Percentiles rank a stretch among this genome's conserved stretches.
Evolutionary conservation across 2,329 filamentous ascomycete species (phyloP).

Genomic region (Cladosporium sp.): DNA sequence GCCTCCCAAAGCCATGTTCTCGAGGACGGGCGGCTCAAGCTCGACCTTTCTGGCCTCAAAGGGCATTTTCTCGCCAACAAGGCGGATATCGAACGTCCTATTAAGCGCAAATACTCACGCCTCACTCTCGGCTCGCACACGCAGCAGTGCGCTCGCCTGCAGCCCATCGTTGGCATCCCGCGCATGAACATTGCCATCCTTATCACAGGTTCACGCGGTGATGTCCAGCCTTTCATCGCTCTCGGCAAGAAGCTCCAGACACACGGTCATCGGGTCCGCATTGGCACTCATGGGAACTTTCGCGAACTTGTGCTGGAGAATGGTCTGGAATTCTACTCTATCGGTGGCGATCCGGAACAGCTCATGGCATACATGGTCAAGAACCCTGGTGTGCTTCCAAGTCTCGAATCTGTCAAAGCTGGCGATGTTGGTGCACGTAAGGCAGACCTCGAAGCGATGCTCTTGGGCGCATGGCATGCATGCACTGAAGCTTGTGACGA

Average conservation of each 20-base stretch:
- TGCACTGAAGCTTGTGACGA: slow-evolving; percentile 52
- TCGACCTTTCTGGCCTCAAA: slow-evolving; percentile 3
- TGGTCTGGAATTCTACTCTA: slow-evolving; percentile 70
- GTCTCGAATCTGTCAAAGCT: slow-evolving; percentile 20
- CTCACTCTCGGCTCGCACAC: slow-evolving; percentile 1
- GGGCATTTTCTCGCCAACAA: not conserved
- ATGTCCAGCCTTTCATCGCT: slow-evolving; percentile 72
- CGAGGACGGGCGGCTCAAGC: not conserved
- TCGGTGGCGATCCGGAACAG: slow-evolving; percentile 69
- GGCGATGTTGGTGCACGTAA: slow-evolving; percentile 25
- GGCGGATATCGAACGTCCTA: not conserved
- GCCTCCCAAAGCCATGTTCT: not conserved
- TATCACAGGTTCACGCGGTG: slow-evolving; percentile 69
- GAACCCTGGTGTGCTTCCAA: slow-evolving; percentile 30
- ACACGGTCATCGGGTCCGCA: slow-evolving; percentile 66
- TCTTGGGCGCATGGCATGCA: slow-evolving; percentile 27
- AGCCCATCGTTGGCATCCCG: slow-evolving; percentile 3
- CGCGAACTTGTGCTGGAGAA: slow-evolving; percentile 64
- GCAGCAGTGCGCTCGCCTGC: slow-evolving; percentile 5
- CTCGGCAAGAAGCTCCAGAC: slow-evolving; percentile 60
- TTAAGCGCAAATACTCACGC: not conserved
- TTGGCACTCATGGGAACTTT: slow-evolving; percentile 70
- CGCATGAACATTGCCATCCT: slow-evolving; percentile 67
- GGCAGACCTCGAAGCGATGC: slow-evolving; percentile 22
- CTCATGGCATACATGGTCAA: slow-evolving; percentile 54